Evolutionary conservation across 768 basidiomycete species (phyloP).

Genomic region (Lactifluus rugatus): DNA sequence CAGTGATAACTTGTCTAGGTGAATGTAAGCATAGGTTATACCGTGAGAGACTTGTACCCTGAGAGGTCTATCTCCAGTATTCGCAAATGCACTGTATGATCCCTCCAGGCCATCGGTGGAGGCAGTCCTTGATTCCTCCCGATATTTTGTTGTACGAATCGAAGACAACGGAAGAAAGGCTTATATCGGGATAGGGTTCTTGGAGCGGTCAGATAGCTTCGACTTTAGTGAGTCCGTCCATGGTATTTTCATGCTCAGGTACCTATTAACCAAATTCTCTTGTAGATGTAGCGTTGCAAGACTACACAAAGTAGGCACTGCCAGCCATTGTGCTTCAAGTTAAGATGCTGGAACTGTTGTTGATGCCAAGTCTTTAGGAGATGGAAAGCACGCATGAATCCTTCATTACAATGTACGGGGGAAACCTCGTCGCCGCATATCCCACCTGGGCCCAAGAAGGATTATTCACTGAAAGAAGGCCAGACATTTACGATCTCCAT

Average conservation of each 20-base stretch:
- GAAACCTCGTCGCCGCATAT: slow-evolving; percentile 48
- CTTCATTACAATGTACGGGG: slow-evolving; percentile 43
- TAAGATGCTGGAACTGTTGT: not conserved
- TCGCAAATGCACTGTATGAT: slow-evolving; percentile 81
- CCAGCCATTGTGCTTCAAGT: not conserved
- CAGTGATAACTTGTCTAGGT: slow-evolving; percentile 32
- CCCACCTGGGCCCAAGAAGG: slow-evolving; percentile 77
- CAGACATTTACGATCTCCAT: slow-evolving; percentile 90
- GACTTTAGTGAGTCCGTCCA: slow-evolving; percentile 68
- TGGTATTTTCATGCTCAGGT: not conserved
- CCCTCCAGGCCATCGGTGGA: slow-evolving; percentile 76
- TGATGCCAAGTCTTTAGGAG: not conserved
- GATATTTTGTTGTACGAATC: slow-evolving; percentile 89
- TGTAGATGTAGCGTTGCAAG: slow-evolving; percentile 74
- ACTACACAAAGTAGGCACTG: slow-evolving; percentile 61
- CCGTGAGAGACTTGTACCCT: slow-evolving; percentile 5
- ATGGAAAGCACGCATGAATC: slow-evolving; percentile 16
- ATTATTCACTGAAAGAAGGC: slow-evolving; percentile 89
- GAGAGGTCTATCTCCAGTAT: slow-evolving; percentile 39
- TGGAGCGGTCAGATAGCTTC: slow-evolving; percentile 80
- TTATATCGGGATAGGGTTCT: slow-evolving; percentile 90
- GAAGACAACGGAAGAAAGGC: slow-evolving; percentile 84
- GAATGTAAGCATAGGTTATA: slow-evolving; percentile 45
- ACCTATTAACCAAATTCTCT: slow-evolving; percentile 8
- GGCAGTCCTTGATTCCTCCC: slow-evolving; percentile 88